Evolutionary conservation across 768 basidiomycete species (phyloP).

Genomic region (Royoungia palumana): DNA sequence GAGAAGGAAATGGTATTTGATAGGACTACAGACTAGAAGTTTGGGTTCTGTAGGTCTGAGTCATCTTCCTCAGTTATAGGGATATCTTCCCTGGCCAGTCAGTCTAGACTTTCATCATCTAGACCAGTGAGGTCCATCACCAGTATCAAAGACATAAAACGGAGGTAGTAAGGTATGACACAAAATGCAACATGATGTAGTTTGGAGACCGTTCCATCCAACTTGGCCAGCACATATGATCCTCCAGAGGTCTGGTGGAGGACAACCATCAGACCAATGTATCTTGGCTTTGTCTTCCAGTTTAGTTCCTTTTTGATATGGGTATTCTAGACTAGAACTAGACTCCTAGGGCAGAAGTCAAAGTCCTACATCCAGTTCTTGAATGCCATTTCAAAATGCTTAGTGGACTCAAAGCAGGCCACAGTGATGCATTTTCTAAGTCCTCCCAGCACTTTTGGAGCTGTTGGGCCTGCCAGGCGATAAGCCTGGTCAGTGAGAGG

Average conservation of each 20-base stretch:
- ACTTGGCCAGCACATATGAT: constrained; percentile 25
- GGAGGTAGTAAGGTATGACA: constrained; percentile 16
- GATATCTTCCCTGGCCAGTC: too few species aligned
- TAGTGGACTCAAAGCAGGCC: background rate
- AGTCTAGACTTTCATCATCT: too few species aligned
- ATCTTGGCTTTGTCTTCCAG: constrained; percentile 23
- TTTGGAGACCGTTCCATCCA: constrained; percentile 20
- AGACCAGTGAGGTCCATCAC: background rate
- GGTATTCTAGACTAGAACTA: background rate
- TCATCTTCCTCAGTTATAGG: too few species aligned
- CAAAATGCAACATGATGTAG: constrained; percentile 18
- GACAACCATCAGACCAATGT: constrained; percentile 27
- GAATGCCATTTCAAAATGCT: background rate
- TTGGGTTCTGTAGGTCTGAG: too few species aligned
- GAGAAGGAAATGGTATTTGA: too few species aligned
- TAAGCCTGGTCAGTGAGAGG: background rate
- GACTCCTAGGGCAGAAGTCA: background rate
- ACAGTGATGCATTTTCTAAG: accelerated
- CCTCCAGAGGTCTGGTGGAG: constrained; percentile 18
- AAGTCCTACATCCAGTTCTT: too few species aligned
- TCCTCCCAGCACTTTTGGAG: background rate
- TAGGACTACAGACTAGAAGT: too few species aligned
- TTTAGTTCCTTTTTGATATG: constrained; percentile 11
- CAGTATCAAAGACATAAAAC: background rate
- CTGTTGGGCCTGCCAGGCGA: background rate